Evolutionary conservation across 176 grass and related monocot species (phyloP), one percentile per base, ranked within the genome.

Genomic region (Rhynchospora tenuis): DNA sequence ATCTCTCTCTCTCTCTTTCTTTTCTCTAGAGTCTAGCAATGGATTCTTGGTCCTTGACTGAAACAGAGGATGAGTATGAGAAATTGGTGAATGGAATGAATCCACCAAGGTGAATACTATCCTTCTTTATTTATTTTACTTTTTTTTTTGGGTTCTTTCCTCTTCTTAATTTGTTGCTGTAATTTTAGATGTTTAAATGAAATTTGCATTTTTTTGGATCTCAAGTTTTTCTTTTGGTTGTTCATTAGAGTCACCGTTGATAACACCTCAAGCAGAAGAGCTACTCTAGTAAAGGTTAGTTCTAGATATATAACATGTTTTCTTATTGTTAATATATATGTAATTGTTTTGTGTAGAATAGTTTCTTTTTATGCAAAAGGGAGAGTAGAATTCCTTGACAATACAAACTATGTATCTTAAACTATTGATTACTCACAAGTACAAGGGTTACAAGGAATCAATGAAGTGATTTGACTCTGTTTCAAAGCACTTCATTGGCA

Each of bases 1-100:
- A 17, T 81, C 42, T 48, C 12, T 60, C 77, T 64, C 44, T 78
- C 43, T 64, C 22, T 87, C 44, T 9, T 19, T 58, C 19, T 45
- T 55, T 72, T 64, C 64, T 10, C 62, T 22, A 4, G 33, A 38
- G 1, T 38, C 59, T 76, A 59, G n/a, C 61, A 16, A 90, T 90
- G 88, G 88, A 86, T 83, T 73, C 31, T 79, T 81, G 71, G 24
- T 79, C 80, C 82, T 67, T 86, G 23, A 61, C 62, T 80, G 88
- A 90, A 64, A 57, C 85, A 83, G 84, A 90, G 74, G 88, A 90
- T 73, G 88, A 90, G 80, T 90, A 90, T 90, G 88, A 83, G 63
- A 90, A 90, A 79, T 67, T 90, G 61, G 84, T 90, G 63, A 90
- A 83, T 79, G 68, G 84, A 74, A 67, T 90, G 88, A 90, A 90